Conservation (phyloP, 257 asterid species). For the Rhazya stricta region DNA sequence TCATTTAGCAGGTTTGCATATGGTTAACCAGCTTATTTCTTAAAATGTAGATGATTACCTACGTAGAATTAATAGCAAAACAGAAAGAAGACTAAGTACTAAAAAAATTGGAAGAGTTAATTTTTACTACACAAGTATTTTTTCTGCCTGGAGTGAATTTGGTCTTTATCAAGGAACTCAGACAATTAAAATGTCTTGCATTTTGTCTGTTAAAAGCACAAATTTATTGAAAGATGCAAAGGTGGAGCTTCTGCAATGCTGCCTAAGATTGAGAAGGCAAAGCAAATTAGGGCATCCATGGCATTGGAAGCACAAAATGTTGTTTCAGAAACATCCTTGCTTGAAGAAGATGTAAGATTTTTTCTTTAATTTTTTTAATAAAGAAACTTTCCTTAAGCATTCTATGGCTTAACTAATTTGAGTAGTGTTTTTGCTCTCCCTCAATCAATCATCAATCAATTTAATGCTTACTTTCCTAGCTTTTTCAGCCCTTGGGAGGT, state of each 20-base stretch:
- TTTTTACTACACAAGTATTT: neutral
- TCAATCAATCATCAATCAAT: too few relatives aligned
- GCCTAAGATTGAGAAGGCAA: conserved; percentile 91
- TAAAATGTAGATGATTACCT: neutral
- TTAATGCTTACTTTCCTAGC: conserved; percentile 3
- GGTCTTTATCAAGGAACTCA: conserved; percentile 1
- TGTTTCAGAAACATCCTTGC: conserved; percentile 47
- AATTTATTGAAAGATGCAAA: conserved; percentile 94
- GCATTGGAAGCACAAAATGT: conserved; percentile 52
- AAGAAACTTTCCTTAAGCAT: neutral
- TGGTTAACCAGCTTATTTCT: neutral
- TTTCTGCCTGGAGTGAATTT: neutral
- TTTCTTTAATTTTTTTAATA: neutral
- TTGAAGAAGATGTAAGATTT: conserved; percentile 53
- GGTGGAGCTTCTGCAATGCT: conserved; percentile 78
- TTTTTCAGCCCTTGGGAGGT: conserved; percentile 41
- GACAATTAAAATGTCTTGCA: conserved; percentile 21
- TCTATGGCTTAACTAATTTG: conserved; percentile 12
- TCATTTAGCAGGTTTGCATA: neutral
- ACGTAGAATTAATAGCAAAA: neutral
- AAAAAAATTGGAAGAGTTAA: neutral
- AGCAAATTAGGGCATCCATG: conserved; percentile 60
- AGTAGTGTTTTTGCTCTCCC: neutral
- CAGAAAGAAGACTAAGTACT: neutral
- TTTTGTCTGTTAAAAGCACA: conserved; percentile 56